Evolutionary conservation across 2,329 filamentous ascomycete genomes (phyloP), one percentile per base, ranked within the genome.

Genomic region (Bipolaris victoriae): DNA sequence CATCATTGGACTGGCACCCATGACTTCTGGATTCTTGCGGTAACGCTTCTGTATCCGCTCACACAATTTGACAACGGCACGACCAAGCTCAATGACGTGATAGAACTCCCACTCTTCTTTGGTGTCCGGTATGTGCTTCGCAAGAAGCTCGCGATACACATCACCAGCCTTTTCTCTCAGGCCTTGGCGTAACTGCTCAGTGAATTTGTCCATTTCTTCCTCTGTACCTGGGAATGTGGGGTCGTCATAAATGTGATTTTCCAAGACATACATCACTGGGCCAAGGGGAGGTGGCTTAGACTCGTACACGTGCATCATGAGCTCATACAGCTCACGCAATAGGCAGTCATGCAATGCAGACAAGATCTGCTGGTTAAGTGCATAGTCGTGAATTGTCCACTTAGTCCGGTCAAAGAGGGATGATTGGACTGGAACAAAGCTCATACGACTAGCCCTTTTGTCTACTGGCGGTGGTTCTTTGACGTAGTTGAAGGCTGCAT

Each of bases 21-120:
- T 89, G 57, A 98, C 90, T 61, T 92, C 89, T 0, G 91, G 91
- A 57, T 90, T 95, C 68, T 90, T 94, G 67, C 87, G 87, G 77
- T 97, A 99, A 47, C 94, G 87, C 78, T 98, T 98, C 75, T 92
- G 89, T 49, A 97, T 96, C 72, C 89, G 91, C 68, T 96, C 89
- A 62, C 90, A 91, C 31, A 97, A 82, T 64, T 91, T 92, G 47
- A 92, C 88, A 5, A 98, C 91, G 0, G 88, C 87, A 72, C 95
- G 91, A 15, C 93, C 92, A 22, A 99, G 85, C 70, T 93, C 87
- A 57, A 97, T 92, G 55, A 98, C 89, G 75, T 98, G 91, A 61
- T 86, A 90, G 73, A 96, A 94, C 65, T 97, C 87, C 93, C 95
- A 97, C 48, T 91, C 84, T 63, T 92, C 87, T 66, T 91, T 88